Evolutionary conservation across 345 rosid species (phyloP).

Genomic region (Eucalyptus marginata): DNA sequence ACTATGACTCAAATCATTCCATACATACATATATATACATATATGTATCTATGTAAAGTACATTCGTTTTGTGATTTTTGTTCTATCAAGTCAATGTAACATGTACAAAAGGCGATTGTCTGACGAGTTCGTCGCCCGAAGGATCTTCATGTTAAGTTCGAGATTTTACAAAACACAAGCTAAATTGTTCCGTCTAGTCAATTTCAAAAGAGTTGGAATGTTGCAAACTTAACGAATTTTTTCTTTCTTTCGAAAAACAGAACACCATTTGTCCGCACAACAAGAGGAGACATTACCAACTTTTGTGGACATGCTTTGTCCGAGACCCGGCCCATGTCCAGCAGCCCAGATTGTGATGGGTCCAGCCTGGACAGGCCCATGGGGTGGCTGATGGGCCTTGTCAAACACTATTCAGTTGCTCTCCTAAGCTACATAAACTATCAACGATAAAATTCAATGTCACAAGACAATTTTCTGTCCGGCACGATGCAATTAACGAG

Average conservation of each 20-base stretch:
- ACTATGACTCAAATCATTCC: neutral
- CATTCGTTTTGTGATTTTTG: neutral
- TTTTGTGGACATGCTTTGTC: neutral
- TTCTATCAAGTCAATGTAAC: neutral
- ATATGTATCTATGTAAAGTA: neutral
- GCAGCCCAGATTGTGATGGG: neutral
- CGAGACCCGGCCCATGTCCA: neutral
- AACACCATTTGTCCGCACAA: neutral
- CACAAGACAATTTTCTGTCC: neutral
- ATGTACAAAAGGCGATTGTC: fast-evolving
- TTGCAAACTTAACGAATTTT: neutral
- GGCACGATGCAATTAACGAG: neutral
- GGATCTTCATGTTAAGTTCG: neutral
- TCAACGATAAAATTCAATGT: neutral
- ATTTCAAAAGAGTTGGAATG: neutral
- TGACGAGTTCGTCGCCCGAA: too few species aligned
- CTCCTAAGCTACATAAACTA: neutral
- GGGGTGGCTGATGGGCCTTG: neutral
- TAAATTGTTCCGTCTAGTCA: neutral
- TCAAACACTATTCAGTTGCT: neutral
- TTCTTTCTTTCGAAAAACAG: neutral
- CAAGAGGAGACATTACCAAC: neutral
- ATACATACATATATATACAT: too few species aligned
- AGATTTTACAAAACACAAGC: neutral
- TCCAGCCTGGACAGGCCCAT: neutral